A percentile compares a stretch with the other conserved stretches of the same genome.
These are phyloP conservation scores for Dissophora ornata DNA, from an alignment of 192 early-diverging fungal species.

Conservation along the genomic window DNA sequence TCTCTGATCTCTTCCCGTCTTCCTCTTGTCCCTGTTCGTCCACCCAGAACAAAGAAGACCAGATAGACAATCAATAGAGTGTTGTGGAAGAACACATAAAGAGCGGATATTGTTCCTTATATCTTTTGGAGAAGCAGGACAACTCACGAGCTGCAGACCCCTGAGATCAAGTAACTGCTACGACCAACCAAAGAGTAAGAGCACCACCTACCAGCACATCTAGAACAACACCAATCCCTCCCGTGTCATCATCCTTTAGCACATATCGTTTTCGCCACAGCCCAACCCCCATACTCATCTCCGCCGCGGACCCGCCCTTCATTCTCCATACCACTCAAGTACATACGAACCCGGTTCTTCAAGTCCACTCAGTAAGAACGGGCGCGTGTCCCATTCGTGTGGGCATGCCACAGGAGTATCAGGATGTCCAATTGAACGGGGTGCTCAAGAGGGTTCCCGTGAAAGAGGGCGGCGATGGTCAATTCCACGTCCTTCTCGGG, in stretches of 20 bases:
- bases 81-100: too few species aligned
- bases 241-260: not conserved
- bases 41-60: too few species aligned
- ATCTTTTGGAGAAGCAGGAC: not conserved
- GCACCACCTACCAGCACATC: not conserved
- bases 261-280: not conserved
- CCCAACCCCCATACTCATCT: too few species aligned
- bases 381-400: not conserved
- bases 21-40: too few species aligned
- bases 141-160: too few species aligned
- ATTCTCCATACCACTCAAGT: too few species aligned
- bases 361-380: not conserved
- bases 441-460: slow-evolving; percentile 23
- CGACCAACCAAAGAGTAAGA: not conserved
- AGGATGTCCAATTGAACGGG: slow-evolving; percentile 21
- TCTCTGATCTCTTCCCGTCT: not conserved
- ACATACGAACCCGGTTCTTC: too few species aligned
- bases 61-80: too few species aligned
- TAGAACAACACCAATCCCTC: not conserved
- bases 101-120: too few species aligned
- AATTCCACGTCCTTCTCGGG: slow-evolving; percentile 26
- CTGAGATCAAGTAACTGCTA: too few species aligned
- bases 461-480: slow-evolving; percentile 7
- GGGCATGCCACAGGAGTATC: slow-evolving; percentile 11
- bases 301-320: too few species aligned